Evolutionary conservation across 2,329 filamentous ascomycete species (phyloP).

Genomic region (Rhytidhysteron rufulum): DNA sequence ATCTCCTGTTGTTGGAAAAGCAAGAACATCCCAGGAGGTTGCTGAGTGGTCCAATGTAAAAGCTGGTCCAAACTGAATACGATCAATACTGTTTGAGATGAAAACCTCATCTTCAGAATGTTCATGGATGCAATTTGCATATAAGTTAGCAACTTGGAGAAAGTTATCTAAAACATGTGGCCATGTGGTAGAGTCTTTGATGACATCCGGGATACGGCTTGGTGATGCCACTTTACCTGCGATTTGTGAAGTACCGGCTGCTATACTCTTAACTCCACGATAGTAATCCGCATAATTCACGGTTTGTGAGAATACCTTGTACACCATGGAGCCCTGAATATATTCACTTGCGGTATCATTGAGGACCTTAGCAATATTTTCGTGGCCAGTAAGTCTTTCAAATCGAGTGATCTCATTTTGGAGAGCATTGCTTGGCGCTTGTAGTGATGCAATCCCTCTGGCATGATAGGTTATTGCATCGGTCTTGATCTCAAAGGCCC

Average conservation of each 20-base stretch:
- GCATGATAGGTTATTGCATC: too few relatives aligned
- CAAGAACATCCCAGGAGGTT: conserved; percentile 11
- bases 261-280: conserved; percentile 22
- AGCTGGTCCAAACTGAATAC: conserved; percentile 11
- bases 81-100: conserved; percentile 17
- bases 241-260: conserved; percentile 6
- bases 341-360: conserved; percentile 24
- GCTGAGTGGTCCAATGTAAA: conserved; percentile 11
- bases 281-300: conserved; percentile 34
- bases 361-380: conserved; percentile 25
- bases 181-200: conserved; percentile 2
- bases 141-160: conserved; percentile 35
- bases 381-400: conserved; percentile 8
- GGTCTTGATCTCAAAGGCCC: background rate
- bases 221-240: conserved; percentile 13
- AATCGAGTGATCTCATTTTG: background rate
- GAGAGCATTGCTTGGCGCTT: background rate
- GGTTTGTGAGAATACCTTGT: conserved; percentile 33
- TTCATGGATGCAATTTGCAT: conserved; percentile 30
- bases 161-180: conserved; percentile 25
- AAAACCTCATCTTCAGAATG: conserved; percentile 15
- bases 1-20: conserved; percentile 6
- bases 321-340: conserved; percentile 35
- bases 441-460: too few relatives aligned
- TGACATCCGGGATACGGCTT: background rate